Percentiles rank a stretch among this genome's conserved stretches.
These are phyloP conservation scores for Tolypocladium album DNA, from an alignment of 2,329 filamentous ascomycete genomes.

Conservation along the genomic window DNA sequence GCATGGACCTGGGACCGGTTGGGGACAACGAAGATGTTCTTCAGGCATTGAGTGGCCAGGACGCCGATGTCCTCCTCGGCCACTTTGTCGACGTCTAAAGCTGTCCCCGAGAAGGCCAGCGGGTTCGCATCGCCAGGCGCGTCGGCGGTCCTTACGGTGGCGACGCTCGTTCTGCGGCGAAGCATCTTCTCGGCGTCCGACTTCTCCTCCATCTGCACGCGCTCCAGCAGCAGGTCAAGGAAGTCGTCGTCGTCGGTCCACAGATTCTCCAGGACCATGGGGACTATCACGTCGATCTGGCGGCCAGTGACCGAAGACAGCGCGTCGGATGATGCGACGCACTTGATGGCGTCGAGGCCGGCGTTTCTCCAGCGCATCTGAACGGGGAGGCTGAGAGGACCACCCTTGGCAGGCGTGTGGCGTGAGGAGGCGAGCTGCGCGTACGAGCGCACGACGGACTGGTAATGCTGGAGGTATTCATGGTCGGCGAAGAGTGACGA, in stretches of 20 bases:
- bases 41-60: conserved; percentile 74
- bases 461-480: conserved; percentile 71
- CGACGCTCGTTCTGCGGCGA: conserved; percentile 65
- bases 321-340: conserved; percentile 69
- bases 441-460: conserved; percentile 70
- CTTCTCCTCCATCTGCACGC: conserved; percentile 58
- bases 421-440: conserved; percentile 66
- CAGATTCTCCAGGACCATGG: conserved; percentile 77
- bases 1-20: conserved; percentile 72
- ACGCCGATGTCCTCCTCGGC: conserved; percentile 84
- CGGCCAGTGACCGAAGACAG: conserved; percentile 64
- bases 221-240: conserved; percentile 56
- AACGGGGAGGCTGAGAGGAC: conserved; percentile 56
- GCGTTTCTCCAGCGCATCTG: conserved; percentile 68
- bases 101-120: conserved; percentile 67
- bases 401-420: conserved; percentile 37
- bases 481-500: conserved; percentile 79
- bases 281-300: conserved; percentile 69
- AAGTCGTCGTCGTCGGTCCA: conserved; percentile 65
- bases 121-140: conserved; percentile 54
- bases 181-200: conserved; percentile 51
- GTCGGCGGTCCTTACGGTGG: conserved; percentile 58
- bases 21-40: conserved; percentile 73
- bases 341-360: conserved; percentile 69
- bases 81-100: conserved; percentile 77